Percentiles rank a stretch among this genome's conserved stretches.
phyloP scores from a whole-genome alignment of 2,329 filamentous ascomycete species.

The Apiospora rasikravindrae region DNA sequence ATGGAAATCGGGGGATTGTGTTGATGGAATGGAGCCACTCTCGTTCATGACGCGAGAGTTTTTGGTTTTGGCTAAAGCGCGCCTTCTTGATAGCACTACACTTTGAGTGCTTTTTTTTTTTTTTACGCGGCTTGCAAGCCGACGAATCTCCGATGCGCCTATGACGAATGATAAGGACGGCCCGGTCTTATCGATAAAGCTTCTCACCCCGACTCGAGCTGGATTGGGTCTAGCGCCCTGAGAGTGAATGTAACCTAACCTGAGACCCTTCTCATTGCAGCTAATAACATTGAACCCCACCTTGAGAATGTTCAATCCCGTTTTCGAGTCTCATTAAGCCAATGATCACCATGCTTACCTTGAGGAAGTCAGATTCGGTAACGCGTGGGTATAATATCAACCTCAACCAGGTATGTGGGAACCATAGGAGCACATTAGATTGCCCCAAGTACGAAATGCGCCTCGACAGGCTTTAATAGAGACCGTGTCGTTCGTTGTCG shows the following conservation, averaged over 20 bases:
- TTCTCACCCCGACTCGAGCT: neutral
- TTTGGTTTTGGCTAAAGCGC: neutral
- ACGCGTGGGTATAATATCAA: too few species aligned
- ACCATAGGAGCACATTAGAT: too few species aligned
- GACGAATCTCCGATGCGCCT: neutral
- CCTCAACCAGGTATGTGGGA: too few species aligned
- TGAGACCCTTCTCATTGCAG: neutral
- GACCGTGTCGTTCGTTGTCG: too few species aligned
- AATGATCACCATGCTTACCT: too few species aligned
- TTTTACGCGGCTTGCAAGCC: neutral
- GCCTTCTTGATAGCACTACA: neutral
- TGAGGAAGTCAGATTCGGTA: too few species aligned
- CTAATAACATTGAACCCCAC: neutral
- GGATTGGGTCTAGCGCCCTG: neutral
- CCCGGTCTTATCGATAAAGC: neutral
- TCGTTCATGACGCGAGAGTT: neutral
- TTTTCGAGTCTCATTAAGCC: too few species aligned
- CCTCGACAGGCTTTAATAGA: too few species aligned
- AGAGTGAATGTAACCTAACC: neutral
- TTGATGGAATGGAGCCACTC: neutral
- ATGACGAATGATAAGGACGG: neutral
- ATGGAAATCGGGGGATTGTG: neutral
- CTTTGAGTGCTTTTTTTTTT: constrained; percentile 4
- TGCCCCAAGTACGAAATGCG: too few species aligned
- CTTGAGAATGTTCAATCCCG: too few species aligned